Evolutionary conservation across 805 yeast species (phyloP), one percentile per base, ranked within the genome.

Genomic region (Candida sphagnicola): DNA sequence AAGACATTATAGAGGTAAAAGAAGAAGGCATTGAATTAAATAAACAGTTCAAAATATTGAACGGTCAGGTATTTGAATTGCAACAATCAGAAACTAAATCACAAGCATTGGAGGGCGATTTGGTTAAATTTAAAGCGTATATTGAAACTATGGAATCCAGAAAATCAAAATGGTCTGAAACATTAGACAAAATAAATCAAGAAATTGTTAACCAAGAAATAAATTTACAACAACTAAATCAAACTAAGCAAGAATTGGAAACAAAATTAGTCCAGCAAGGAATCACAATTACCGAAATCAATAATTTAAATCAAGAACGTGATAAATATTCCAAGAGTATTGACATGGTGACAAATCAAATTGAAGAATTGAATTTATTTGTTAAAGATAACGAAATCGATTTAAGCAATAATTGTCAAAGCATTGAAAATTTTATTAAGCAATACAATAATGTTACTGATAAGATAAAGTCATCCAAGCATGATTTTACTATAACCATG

Each of bases 71-170:
- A 35, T 70, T 72, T 17, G 61, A 67, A 14, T 62, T 80, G 25
- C 73, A 72, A 34, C 62, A 72, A 16, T 75, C 82, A 17, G 72
- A 73, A 40, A 76, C 74, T 51, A 80, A 82, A 53, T 53, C 78
- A 4, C 69, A 67, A 43, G 85, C 87, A 1, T 63, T 88, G 39
- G 84, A 82, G 46, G 76, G 77, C 44, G 96, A 88, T 57, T 67
- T 83, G 31, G 64, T 66, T 31, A 83, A 84, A 57, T 84, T 86
- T 51, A 73, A 76, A 49, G 82, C 79, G n/a, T 86, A 83, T 53
- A 78, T 85, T 38, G 77, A 77, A 31, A 70, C 77, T 5, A 80
- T 85, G 77, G 76, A 79, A 48, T 65, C 66, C n/a, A 70, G 86
- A 43, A 82, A 80, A 47, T 47, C 56, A 11, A 80, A 78, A 53